These are phyloP conservation scores for Cucurbita argyrosperma DNA, from an alignment of 306 rosid genomes.

Conservation along the genomic window DNA sequence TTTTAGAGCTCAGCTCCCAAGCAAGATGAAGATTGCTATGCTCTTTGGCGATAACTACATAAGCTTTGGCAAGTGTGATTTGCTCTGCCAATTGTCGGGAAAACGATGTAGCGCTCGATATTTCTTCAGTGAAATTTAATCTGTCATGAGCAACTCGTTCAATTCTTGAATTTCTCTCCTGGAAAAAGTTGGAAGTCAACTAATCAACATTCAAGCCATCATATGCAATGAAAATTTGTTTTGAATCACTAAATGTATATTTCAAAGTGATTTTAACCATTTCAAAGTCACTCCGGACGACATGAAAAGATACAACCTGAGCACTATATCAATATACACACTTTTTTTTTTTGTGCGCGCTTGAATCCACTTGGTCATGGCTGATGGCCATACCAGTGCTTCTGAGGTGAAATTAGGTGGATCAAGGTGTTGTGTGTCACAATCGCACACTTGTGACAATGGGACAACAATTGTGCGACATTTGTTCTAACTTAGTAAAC, in stretches of 20 bases:
- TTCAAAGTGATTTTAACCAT: neutral
- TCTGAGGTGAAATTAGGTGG: neutral
- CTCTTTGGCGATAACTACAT: slow-evolving; percentile 93
- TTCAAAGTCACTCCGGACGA: neutral
- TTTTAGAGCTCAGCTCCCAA: slow-evolving; percentile 83
- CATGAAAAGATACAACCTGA: neutral
- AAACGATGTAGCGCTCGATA: slow-evolving; percentile 68
- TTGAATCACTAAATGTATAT: no score
- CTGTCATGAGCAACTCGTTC: slow-evolving; percentile 47
- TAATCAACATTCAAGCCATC: neutral
- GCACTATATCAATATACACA: neutral
- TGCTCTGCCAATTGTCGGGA: slow-evolving; percentile 84
- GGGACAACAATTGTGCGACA: no score
- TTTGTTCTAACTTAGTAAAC: no score
- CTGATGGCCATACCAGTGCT: neutral
- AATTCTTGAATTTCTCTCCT: slow-evolving; percentile 57
- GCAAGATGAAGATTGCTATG: slow-evolving; percentile 96
- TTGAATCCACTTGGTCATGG: neutral
- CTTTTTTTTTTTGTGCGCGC: neutral
- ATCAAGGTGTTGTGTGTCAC: neutral
- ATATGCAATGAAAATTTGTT: neutral
- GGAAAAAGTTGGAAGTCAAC: slow-evolving; percentile 12
- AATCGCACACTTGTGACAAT: no score
- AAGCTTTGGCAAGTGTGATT: slow-evolving; percentile 88
- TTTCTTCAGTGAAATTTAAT: slow-evolving; percentile 73